Evolutionary conservation across 2,329 filamentous ascomycete species (phyloP).

Genomic region (Aspergillus neotritici): DNA sequence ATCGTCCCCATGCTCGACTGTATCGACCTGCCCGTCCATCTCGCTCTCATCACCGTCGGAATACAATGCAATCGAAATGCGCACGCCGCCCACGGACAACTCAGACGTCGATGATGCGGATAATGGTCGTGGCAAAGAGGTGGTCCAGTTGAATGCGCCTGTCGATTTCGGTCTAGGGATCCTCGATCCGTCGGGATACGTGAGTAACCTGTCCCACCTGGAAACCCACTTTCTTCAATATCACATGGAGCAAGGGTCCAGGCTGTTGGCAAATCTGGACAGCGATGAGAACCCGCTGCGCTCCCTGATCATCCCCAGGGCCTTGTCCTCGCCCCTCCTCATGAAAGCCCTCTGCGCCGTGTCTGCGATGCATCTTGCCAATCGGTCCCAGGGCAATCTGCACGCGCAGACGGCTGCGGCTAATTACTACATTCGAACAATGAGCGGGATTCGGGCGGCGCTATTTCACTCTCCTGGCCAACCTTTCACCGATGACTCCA

Average conservation of each 20-base stretch:
- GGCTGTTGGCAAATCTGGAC: conserved; percentile 33
- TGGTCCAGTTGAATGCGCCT: too few species aligned
- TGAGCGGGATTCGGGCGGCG: conserved; percentile 27
- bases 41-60: conserved; percentile 2
- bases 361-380: conserved; percentile 34
- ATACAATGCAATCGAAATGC: not conserved
- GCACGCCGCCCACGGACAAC: not conserved
- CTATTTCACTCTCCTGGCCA: conserved; percentile 16
- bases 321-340: conserved; percentile 31
- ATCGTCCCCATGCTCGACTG: conserved; percentile 7
- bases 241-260: conserved; percentile 31
- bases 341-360: conserved; percentile 36
- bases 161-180: conserved; percentile 9
- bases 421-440: conserved; percentile 29
- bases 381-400: conserved; percentile 21
- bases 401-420: conserved; percentile 26
- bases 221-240: conserved; percentile 37
- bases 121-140: not conserved
- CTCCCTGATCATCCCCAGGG: conserved; percentile 32
- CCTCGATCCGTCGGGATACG: conserved; percentile 13
- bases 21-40: conserved; percentile 3
- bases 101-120: conserved; percentile 1
- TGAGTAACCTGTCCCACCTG: conserved; percentile 24
- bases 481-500: conserved; percentile 25
- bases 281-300: conserved; percentile 33